phyloP scores from a whole-genome alignment of 345 rosid species.

The Eucalyptus erythrocorys region DNA sequence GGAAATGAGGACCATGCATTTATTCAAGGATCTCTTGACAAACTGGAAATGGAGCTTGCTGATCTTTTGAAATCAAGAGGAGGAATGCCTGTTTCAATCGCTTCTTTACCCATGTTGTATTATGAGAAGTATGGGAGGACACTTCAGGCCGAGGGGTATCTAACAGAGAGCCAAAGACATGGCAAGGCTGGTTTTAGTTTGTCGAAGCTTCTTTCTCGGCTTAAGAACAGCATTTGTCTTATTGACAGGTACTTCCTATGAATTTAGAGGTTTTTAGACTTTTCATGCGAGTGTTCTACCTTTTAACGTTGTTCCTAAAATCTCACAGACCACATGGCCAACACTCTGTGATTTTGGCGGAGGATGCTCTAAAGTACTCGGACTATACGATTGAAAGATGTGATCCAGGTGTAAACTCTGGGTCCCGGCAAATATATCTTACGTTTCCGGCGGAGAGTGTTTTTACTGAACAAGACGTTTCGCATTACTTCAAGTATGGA shows the following conservation, averaged over 20 bases:
- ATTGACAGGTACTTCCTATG: constrained; percentile 59
- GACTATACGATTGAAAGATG: constrained; percentile 42
- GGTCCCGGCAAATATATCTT: constrained; percentile 84
- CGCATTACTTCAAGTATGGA: constrained; percentile 58
- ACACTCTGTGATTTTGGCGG: constrained; percentile 76
- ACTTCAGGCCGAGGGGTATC: constrained; percentile 96
- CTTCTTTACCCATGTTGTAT: constrained; percentile 87
- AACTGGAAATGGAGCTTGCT: constrained; percentile 70
- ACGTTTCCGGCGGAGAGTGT: constrained; percentile 94
- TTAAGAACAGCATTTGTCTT: constrained; percentile 76
- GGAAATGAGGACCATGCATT: constrained; percentile 50
- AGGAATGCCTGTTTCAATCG: constrained; percentile 90
- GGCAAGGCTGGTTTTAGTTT: constrained; percentile 92
- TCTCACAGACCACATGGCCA: constrained; percentile 86
- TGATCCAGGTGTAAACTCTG: constrained; percentile 49
- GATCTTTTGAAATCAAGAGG: constrained; percentile 71
- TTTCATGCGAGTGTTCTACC: neutral
- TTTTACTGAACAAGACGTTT: constrained; percentile 79
- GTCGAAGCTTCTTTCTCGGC: constrained; percentile 83
- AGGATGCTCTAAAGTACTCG: constrained; percentile 59
- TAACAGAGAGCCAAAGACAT: constrained; percentile 95
- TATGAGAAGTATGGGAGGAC: constrained; percentile 73
- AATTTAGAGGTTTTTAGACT: neutral
- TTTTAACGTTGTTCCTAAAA: neutral
- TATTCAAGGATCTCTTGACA: constrained; percentile 65